Base-by-base conservation (phyloP, 1,284 basidiomycete genomes). In the Inonotus hispidus region DNA sequence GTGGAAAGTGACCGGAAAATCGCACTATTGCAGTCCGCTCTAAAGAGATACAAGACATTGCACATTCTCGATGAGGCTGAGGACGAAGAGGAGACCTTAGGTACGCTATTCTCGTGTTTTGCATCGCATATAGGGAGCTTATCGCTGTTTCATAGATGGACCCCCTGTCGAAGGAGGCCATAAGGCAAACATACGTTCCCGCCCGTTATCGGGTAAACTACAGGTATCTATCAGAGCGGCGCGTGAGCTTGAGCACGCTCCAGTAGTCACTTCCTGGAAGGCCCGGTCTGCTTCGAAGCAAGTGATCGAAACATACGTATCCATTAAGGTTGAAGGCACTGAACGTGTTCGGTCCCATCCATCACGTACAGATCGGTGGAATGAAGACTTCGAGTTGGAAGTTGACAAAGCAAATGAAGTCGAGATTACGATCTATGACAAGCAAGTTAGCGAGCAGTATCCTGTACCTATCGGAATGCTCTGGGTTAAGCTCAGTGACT, bases 321-420 rank as follows among this genome's bases (percentile, higher is more conserved):
- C 93, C 38, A 84, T 99, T 76, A 98, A 98, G 71, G 92, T 99
- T 19, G 97, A 99, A 79, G 95, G 97, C 45, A 95, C 91, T 21
- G 92, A 95, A 67, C 84, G 93, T 6, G 95, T 93, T 7, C 87
- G 90, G 61, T 96, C 96, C 0, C 94, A 97, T 70, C 90, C 93
- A 6, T 90, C 93, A 21, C 87, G 95, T 65, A 96, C 89, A 53
- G 97, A 99, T 74, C 87, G 91, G 53, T 99, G 97, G 97, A 92
- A 94, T 72, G 96, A 99, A 74, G 92, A 94, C 63, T 98, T 99
- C 66, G 93, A 97, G 73, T 93, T 99, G 64, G 83, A 90, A 1
- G 92, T 99, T 55, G 96, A 98, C 77, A 98, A 98, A 74, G 95
- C 95, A 38, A 98, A 96, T 72, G 97, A 99, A 80, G 92, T 98